These are phyloP conservation scores for Pythium rishiriense DNA, from an alignment of 352 stramenopile genomes.

Conservation along the genomic window DNA sequence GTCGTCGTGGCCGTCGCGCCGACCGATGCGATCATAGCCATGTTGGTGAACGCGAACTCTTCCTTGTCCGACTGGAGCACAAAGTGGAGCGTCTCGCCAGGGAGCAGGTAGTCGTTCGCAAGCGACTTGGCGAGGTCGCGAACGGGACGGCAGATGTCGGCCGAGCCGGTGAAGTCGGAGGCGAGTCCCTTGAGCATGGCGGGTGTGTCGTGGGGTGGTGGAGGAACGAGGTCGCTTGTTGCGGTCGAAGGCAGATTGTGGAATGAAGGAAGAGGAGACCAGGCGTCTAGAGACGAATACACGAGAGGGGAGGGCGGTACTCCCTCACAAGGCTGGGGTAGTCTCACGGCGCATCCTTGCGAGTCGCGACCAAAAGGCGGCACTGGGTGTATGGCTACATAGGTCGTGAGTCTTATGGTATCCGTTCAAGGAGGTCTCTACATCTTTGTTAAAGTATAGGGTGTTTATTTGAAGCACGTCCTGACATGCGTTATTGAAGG, in stretches of 20 bases:
- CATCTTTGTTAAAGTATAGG: too few species aligned
- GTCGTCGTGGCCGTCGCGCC: slow-evolving; percentile 50
- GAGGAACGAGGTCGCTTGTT: neutral
- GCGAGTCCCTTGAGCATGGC: slow-evolving; percentile 28
- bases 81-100: slow-evolving; percentile 55
- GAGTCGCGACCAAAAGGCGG: too few species aligned
- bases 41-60: slow-evolving; percentile 66
- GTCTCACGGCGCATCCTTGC: too few species aligned
- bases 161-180: slow-evolving; percentile 24
- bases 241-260: slow-evolving; percentile 5
- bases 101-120: slow-evolving; percentile 46
- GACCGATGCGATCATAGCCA: slow-evolving; percentile 43
- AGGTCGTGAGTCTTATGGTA: too few species aligned
- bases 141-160: slow-evolving; percentile 30
- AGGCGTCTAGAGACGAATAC: too few species aligned
- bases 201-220: neutral
- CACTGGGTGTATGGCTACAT: too few species aligned
- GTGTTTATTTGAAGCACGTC: too few species aligned
- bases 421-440: neutral
- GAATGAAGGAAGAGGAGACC: slow-evolving; percentile 18
- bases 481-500: too few species aligned
- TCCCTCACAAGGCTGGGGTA: too few species aligned
- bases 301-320: too few species aligned
- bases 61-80: slow-evolving; percentile 53
- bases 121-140: slow-evolving; percentile 45